Percentiles rank a stretch among this genome's conserved stretches.
Conservation (phyloP, 768 basidiomycete genomes). For the Filobasidium floriforme region DNA sequence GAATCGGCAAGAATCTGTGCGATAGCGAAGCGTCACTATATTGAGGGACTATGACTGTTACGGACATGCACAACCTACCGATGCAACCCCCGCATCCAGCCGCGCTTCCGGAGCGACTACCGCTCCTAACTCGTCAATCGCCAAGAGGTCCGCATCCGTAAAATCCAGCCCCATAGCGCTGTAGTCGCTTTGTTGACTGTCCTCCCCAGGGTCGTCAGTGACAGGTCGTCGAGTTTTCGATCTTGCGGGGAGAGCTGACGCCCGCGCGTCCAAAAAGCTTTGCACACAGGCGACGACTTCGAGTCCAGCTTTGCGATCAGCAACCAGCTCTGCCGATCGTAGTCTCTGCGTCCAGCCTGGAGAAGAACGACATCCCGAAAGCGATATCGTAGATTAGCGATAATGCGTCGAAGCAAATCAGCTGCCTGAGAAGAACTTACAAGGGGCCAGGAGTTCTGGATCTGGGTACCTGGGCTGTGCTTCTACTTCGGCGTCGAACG, state of each 20-base stretch:
- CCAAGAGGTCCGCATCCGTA: slow-evolving; percentile 56
- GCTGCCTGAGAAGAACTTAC: slow-evolving; percentile 45
- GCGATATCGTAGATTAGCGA: neutral
- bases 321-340: slow-evolving; percentile 48
- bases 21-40: slow-evolving; percentile 12
- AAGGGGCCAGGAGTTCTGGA: slow-evolving; percentile 44
- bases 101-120: slow-evolving; percentile 23
- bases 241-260: slow-evolving; percentile 49
- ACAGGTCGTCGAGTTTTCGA: slow-evolving; percentile 30
- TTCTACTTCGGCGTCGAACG: slow-evolving; percentile 33
- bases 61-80: neutral
- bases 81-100: neutral
- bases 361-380: slow-evolving; percentile 6
- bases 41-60: neutral
- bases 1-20: slow-evolving; percentile 51
- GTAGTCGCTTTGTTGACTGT: slow-evolving; percentile 60
- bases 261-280: slow-evolving; percentile 57
- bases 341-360: slow-evolving; percentile 59
- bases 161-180: slow-evolving; percentile 63
- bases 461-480: slow-evolving; percentile 55
- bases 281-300: slow-evolving; percentile 58
- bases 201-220: slow-evolving; percentile 50
- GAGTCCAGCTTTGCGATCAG: slow-evolving; percentile 51
- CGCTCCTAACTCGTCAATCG: slow-evolving; percentile 51
- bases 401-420: neutral